Evolutionary conservation across 1,139 yeast genomes (phyloP), one percentile per base, ranked within the genome.

Genomic region (Geotrichum reessii): DNA sequence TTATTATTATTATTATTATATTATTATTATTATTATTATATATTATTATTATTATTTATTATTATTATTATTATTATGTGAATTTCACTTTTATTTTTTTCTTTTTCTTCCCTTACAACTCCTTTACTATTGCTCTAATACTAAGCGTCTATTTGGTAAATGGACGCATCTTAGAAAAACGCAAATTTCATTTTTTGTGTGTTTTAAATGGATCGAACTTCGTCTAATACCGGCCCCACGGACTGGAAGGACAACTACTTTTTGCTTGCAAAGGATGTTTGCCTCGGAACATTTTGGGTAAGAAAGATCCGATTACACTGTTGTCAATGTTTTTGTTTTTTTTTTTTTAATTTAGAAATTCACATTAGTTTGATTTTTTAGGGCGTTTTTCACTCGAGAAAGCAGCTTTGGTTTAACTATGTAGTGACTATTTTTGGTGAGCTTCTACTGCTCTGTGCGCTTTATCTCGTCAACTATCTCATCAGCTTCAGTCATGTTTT

Each of bases 381-480:
- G 61, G 61, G 61, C 3, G 53, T 59, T 5, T 47, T 54, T 27
- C 40, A 50, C n/a, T 24, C 61, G 7, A 28, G 53, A 21, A 17
- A 53, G 2, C 57, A 57, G 17, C 8, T 59, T 2, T 55, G 55
- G 47, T 21, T 27, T 21, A 40, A 47, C n/a, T 59, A 59, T 33
- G 17, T 57, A 17, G 28, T 59, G 21, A 49, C 58, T 1, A 22
- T 52, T 17, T 9, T 54, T 9, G 58, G 60, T 31, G 58, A 57
- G 46, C 25, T 59, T 1, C 12, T 75, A 7, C 69, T 75, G 47
- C 67, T 81, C 49, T 64, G 69, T 51, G 73, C 83, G 2, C 72
- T 87, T n/a, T 87, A 86, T 64, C 92, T 88, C 0, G 77, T 86
- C 50, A 82, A 87, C 66, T 74, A 77, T 58, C 71, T 83, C 55